A percentile compares a stretch with the other conserved stretches of the same genome.
These are phyloP conservation scores for Isatis tinctoria DNA, from an alignment of 345 rosid species.

Conservation along the genomic window DNA sequence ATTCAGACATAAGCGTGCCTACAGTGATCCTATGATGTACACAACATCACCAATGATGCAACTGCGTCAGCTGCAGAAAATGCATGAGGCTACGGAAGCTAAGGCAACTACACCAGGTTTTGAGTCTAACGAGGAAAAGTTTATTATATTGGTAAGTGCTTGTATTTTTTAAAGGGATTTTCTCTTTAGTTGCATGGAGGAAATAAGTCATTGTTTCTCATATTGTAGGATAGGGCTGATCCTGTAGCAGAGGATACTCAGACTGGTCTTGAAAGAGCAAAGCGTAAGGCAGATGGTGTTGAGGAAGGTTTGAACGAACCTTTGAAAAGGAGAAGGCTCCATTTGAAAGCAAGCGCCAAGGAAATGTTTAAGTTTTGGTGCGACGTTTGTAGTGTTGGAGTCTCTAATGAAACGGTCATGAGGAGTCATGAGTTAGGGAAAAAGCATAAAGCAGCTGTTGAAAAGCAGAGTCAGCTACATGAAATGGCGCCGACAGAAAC, in stretches of 20 bases:
- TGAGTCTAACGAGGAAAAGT: conserved; percentile 31
- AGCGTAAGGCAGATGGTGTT: conserved; percentile 41
- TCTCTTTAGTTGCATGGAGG: no score
- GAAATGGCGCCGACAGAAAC: background rate
- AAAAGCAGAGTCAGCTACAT: background rate
- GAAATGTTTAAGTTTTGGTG: conserved; percentile 15
- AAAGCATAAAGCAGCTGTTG: conserved; percentile 15
- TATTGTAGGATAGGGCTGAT: conserved; percentile 36
- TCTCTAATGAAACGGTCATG: conserved; percentile 4
- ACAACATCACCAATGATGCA: conserved; percentile 9
- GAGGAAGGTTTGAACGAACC: conserved; percentile 35
- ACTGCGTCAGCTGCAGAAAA: background rate
- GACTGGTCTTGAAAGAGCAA: conserved; percentile 13
- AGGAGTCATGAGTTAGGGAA: conserved; percentile 16
- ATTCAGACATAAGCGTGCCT: background rate
- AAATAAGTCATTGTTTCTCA: background rate
- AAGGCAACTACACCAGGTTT: background rate
- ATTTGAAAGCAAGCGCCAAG: conserved; percentile 21
- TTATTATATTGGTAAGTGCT: conserved; percentile 42
- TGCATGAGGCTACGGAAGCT: background rate
- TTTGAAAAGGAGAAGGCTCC: conserved; percentile 44
- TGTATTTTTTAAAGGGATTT: no score
- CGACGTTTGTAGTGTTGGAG: conserved; percentile 2
- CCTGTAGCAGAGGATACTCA: conserved; percentile 12
- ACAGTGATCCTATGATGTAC: background rate